A percentile compares a stretch with the other conserved stretches of the same genome.
Evolutionary conservation across 192 early-diverging fungal species (phyloP).

Genomic region (Chytriomyces confervae): DNA sequence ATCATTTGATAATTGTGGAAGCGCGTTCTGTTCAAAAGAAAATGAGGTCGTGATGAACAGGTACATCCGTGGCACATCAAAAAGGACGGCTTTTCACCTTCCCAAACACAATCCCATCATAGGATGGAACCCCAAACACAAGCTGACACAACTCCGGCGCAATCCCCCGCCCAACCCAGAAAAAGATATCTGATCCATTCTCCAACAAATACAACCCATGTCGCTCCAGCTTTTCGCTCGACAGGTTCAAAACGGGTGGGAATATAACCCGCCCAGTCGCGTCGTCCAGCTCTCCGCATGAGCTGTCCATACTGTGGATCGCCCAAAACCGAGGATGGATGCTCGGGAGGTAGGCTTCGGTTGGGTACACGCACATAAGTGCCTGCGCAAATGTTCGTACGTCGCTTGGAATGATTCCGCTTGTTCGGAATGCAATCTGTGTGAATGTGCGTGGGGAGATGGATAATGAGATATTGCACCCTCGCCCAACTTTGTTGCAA

Average conservation of each 20-base stretch:
- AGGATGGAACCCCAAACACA: constrained; percentile 77
- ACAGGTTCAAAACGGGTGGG: constrained; percentile 80
- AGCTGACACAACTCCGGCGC: constrained; percentile 72
- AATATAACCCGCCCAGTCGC: constrained; percentile 65
- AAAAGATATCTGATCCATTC: constrained; percentile 79
- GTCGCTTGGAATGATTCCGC: constrained; percentile 71
- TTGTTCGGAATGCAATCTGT: constrained; percentile 56
- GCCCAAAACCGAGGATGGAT: constrained; percentile 85
- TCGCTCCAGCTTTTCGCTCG: constrained; percentile 82
- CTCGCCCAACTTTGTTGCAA: neutral
- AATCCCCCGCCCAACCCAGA: constrained; percentile 88
- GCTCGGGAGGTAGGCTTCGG: constrained; percentile 74
- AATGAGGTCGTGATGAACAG: too few species aligned
- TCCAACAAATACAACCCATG: constrained; percentile 88
- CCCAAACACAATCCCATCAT: constrained; percentile 79
- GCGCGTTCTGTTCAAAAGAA: constrained; percentile 56
- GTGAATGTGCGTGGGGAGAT: neutral
- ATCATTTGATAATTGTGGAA: constrained; percentile 66
- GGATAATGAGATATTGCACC: too few species aligned
- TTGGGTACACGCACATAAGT: constrained; percentile 78
- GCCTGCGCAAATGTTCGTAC: constrained; percentile 83
- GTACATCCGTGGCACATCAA: too few species aligned
- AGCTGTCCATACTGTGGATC: constrained; percentile 76
- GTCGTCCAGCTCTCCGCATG: constrained; percentile 50
- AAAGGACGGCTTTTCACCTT: constrained; percentile 45